A percentile compares a stretch with the other conserved stretches of the same genome.
Conservation (phyloP, 352 stramenopile species). For the Achlya hypogyna region DNA sequence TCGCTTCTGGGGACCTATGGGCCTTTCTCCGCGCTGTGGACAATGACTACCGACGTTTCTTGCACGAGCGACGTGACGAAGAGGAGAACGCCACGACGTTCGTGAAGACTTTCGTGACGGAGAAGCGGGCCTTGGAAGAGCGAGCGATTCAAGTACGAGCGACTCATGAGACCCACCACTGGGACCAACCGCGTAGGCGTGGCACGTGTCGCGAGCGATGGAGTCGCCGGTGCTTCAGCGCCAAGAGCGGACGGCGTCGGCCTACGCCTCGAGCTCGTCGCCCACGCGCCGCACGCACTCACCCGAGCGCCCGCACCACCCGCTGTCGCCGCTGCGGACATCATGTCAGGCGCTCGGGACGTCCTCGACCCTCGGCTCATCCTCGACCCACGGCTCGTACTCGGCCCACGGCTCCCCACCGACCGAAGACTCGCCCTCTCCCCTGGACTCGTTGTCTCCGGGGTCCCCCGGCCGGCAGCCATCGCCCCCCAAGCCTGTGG, state of each 20-base stretch:
- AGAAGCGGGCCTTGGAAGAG: slow-evolving; percentile 7
- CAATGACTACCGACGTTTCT: slow-evolving; percentile 9
- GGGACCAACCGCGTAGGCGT: background rate
- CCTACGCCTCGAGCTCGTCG: background rate
- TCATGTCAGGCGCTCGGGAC: too few species aligned
- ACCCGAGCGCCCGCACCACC: background rate
- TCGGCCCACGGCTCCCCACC: too few species aligned
- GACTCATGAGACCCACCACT: background rate
- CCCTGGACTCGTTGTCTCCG: too few species aligned
- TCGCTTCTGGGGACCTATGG: slow-evolving; percentile 13
- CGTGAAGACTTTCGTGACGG: slow-evolving; percentile 8
- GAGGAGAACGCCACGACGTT: slow-evolving; percentile 19
- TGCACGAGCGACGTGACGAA: background rate
- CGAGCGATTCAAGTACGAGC: background rate
- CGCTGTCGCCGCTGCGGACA: background rate
- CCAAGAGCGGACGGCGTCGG: background rate
- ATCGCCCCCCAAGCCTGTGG: background rate
- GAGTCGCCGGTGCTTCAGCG: slow-evolving; percentile 8
- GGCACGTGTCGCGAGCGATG: slow-evolving; percentile 11
- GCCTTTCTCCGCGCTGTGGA: slow-evolving; percentile 6
- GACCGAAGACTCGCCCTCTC: too few species aligned
- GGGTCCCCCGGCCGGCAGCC: background rate
- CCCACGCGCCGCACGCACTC: background rate
- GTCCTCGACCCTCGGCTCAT: too few species aligned
- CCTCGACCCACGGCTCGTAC: too few species aligned